phyloP scores from a whole-genome alignment of 768 basidiomycete genomes.

The Kwoniella mangroviensis region DNA sequence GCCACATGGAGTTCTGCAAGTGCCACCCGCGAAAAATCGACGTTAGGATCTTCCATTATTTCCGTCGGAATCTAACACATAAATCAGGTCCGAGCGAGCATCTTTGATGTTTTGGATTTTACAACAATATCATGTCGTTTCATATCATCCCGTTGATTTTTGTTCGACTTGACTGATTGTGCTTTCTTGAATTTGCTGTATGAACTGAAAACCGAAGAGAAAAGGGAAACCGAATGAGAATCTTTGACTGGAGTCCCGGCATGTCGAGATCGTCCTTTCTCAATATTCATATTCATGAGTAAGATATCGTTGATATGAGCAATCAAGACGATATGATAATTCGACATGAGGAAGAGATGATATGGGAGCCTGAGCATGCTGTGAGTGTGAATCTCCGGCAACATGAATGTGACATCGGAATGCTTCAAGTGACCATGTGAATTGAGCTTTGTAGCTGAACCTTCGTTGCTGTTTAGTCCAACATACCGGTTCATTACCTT shows the following conservation, averaged over 20 bases:
- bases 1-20: neutral
- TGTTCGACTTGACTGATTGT: no score
- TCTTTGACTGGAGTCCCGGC: no score
- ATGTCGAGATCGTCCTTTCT: no score
- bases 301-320: neutral
- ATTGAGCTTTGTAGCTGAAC: neutral
- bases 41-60: neutral
- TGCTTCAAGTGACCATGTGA: neutral
- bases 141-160: no score
- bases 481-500: conserved; percentile 28
- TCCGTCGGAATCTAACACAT: neutral
- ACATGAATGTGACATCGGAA: neutral
- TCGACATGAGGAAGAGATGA: conserved; percentile 25
- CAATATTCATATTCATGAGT: no score
- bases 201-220: no score
- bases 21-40: neutral
- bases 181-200: no score
- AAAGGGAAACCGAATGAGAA: no score
- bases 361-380: conserved; percentile 24
- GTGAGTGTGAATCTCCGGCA: conserved; percentile 1
- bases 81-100: neutral
- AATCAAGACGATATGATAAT: conserved; percentile 1
- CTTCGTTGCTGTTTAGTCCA: neutral
- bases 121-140: no score
- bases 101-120: neutral